Evolutionary conservation across 192 early-diverging fungal genomes (phyloP).

Genomic region (Coemansia sp.): DNA sequence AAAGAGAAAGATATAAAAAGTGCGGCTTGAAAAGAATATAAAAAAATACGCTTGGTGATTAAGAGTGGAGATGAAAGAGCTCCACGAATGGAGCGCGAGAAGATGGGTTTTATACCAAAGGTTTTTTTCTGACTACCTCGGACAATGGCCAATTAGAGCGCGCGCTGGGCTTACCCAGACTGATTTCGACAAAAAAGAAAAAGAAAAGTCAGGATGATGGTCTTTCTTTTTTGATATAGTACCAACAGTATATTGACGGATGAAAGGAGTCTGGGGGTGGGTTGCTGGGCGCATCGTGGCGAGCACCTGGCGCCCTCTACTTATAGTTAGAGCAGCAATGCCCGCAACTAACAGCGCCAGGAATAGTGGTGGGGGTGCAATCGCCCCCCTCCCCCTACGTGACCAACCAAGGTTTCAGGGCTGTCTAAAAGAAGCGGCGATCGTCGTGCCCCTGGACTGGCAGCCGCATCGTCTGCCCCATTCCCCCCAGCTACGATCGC

Average conservation of each 20-base stretch:
- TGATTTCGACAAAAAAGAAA: too few species aligned
- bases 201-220: not conserved
- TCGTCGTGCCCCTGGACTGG: constrained; percentile 11
- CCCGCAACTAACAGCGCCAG: not conserved
- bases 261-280: not conserved
- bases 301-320: not conserved
- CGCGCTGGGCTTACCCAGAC: not conserved
- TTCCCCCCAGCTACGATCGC: not conserved
- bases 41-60: constrained; percentile 1
- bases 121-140: not conserved
- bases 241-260: not conserved
- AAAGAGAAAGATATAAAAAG: constrained; percentile 6
- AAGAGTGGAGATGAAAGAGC: constrained; percentile 3
- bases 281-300: not conserved
- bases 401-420: constrained; percentile 1
- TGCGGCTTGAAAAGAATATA: constrained; percentile 4
- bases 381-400: not conserved
- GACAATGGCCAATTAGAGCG: constrained; percentile 3
- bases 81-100: not conserved
- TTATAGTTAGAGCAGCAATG: not conserved
- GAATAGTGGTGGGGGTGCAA: not conserved
- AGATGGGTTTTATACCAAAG: not conserved
- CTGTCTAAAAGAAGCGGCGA: constrained; percentile 5
- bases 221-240: not conserved
- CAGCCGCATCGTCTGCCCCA: constrained; percentile 1